Evolutionary conservation across 345 rosid species (phyloP), one percentile per base, ranked within the genome.

Genomic region (Gossypium arboreum): DNA sequence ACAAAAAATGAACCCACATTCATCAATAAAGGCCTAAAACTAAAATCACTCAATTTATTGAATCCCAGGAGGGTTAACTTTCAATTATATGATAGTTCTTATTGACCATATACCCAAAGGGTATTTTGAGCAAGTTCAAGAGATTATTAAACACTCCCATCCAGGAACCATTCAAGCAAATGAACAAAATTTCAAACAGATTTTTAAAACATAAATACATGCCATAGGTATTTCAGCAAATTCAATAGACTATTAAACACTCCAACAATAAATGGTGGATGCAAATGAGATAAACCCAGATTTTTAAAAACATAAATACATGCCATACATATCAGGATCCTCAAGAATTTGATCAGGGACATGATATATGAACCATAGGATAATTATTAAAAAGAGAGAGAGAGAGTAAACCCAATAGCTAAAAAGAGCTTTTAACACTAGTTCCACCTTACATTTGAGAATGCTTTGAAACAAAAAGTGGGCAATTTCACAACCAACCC

Each of bases 11-110:
- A 71, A 12, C 16, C 62, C 17, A 39, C 10, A 51, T n/a, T 71
- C 47, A 71, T 71, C 25, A 70, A 22, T 22, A 57, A 22, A 57
- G 62, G 29, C 62, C 27, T 57, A 57, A 57, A 56, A 51, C 48
- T 17, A 52, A 55, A 72, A 12, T 57, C 27, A 57, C 12, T 27
- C 74, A 71, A n/a, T 20, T 27, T 17, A 24, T 17, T 71, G 12
- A 9, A 16, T 25, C 18, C n/a, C 60, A 48, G 44, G 52, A 51
- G 45, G 24, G 45, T 24, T 39, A 43, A 54, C 44, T 55, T 55
- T 43, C 51, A 41, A 22, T 71, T 41, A 12, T n/a, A 72, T 18
- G 25, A 7, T 18, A 57, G 18, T 20, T 72, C 64, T 56, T 41
- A 72, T 7, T 34, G 27, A 72, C 3, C 22, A 69, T 9, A 27